These are phyloP conservation scores for Diospyros kaki DNA, from an alignment of 148 eudicot genomes.

Conservation along the genomic window DNA sequence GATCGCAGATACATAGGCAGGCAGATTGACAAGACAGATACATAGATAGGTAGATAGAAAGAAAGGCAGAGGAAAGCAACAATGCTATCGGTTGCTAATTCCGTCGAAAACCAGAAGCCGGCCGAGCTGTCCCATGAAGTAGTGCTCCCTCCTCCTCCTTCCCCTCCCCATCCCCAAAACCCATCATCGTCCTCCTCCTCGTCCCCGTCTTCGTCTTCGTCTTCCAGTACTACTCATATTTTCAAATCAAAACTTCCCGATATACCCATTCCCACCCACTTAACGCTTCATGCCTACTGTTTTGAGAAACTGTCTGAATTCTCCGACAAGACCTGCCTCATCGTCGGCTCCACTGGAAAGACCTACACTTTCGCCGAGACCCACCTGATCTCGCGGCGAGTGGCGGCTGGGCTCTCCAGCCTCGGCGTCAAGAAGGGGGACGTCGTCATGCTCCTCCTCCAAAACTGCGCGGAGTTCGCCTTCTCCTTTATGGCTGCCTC, in stretches of 20 bases:
- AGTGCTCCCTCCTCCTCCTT: background rate
- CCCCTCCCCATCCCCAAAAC: slow-evolving; percentile 6
- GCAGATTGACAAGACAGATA: background rate
- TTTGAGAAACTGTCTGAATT: slow-evolving; percentile 35
- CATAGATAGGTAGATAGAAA: background rate
- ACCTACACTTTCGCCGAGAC: slow-evolving; percentile 49
- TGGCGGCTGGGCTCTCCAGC: slow-evolving; percentile 46
- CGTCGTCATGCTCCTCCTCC: slow-evolving; percentile 63
- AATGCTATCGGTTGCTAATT: slow-evolving; percentile 20
- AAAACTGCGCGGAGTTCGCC: slow-evolving; percentile 66
- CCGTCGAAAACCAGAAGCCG: slow-evolving; percentile 17
- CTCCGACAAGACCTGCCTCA: slow-evolving; percentile 44
- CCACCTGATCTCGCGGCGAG: slow-evolving; percentile 47
- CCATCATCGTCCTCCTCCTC: background rate
- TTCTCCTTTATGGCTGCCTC: slow-evolving; percentile 72
- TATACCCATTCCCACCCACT: slow-evolving; percentile 35
- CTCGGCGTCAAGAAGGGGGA: slow-evolving; percentile 52
- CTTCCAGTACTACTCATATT: slow-evolving; percentile 10
- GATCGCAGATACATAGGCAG: background rate
- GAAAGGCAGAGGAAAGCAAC: background rate
- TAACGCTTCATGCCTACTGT: slow-evolving; percentile 37
- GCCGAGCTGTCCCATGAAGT: background rate
- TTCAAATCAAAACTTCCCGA: slow-evolving; percentile 38
- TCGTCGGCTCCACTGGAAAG: slow-evolving; percentile 37
- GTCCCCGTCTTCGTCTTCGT: background rate